Evolutionary conservation across 192 early-diverging fungal species (phyloP), one percentile per base, ranked within the genome.

Genomic region (Coemansia javaensis): DNA sequence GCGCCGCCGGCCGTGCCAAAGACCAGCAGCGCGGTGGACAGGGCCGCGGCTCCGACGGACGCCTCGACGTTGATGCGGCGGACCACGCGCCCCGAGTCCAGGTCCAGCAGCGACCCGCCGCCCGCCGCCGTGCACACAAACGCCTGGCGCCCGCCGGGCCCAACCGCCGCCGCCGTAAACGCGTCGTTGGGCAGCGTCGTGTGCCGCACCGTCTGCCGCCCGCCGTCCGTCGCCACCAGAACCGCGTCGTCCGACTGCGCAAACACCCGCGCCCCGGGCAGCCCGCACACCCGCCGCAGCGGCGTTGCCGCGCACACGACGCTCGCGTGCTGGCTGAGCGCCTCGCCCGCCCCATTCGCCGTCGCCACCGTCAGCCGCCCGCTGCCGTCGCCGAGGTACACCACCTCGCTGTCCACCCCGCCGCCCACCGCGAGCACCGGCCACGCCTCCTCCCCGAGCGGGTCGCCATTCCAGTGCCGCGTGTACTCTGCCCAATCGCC

Each of bases 351-450:
- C 3, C 18, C 45, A 16, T 32, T 36, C 38, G 78, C 63, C 61
- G 76, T 53, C 33, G 83, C 84, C 2, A 87, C 85, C 12, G 83
- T 63, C 10, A 90, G 66, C 20, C 82, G 83, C 13, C 91, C 88
- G 54, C 85, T 84, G 37, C 85, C 85, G 54, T 90, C 85, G 44
- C 90, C 94, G 2, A 81, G 60, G 86, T 91, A 96, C 40, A 98
- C 32, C 6, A 95, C 77, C 59, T 94, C 90, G 50, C 90, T 85
- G 41, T 80, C 64, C 1, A 77, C 56, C 62, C 90, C 89, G 45
- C 86, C 46, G 4, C 37, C 53, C 5, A 62, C 48, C 7, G 64
- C 30, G 5, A 59, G 21, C 17, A 64, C 34, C 11, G 71, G 63
- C 66, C 66, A 69, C 4, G 32, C 59, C 15, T 44, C 37, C 17